Base-by-base conservation (phyloP, 192 early-diverging fungal genomes). In the Podila verticillata region DNA sequence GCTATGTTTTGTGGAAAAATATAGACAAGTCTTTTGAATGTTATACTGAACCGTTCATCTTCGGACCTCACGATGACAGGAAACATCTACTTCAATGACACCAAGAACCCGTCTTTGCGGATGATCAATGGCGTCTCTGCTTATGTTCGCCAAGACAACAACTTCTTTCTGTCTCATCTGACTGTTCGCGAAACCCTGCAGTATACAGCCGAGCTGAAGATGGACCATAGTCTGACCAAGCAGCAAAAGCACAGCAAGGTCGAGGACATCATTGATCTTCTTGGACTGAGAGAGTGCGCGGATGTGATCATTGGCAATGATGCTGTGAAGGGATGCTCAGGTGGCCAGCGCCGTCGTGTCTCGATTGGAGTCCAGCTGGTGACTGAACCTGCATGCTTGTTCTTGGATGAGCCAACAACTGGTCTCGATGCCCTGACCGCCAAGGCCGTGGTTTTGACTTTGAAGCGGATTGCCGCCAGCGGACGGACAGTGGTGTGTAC, bases 151-250 rank as follows among this genome's bases (percentile, higher is more conserved):
- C 77, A 80, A 54, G 77, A 80, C 32, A 70, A 80, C 35, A 80
- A 72, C 34, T 80, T 68, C 19, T 59, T 80, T 47, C 61, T 80
- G 63, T 86, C 86, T 56, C 81, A 90, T 36, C 81, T 97, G 71
- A 95, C 95, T 8, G 95, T 97, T 5, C 84, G 90, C 22, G 94
- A 97, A 75, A 93, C 90, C 0, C 81, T 97, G 22, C 61, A 86
- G 39, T 96, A 95, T 67, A 89, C 93, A 8, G 94, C 95, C 19
- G 85, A 84, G 34, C 84, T 97, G 65, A 85, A 91, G 15, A 86
- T 97, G 61, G 70, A 80, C 51, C 48, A 19, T 26, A 58, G 59
- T 15, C 63, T 80, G 24, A 36, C 77, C 7, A 72, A 54, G 48
- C 32, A 48, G 3, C 60, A 72, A 8, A 80, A 80, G 34, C 64